A percentile compares a stretch with the other conserved stretches of the same genome.
phyloP scores from a whole-genome alignment of 2,329 filamentous ascomycete species.

The Scopulariopsis brevicaulis region DNA sequence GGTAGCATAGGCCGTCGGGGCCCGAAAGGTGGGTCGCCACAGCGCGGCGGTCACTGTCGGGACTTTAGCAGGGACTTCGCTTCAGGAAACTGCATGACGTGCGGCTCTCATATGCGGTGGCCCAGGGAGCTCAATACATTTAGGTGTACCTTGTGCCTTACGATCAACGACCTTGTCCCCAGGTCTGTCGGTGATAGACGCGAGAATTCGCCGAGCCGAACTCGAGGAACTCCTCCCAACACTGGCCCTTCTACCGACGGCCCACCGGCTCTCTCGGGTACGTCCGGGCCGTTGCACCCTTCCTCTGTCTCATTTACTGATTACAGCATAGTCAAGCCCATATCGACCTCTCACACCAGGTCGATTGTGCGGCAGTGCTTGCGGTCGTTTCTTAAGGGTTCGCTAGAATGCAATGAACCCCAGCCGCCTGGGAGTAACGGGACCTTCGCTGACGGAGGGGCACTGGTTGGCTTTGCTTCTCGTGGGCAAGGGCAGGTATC shows the following conservation, averaged over 20 bases:
- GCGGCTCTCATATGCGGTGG: slow-evolving; percentile 70
- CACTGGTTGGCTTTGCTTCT: background rate
- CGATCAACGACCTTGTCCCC: slow-evolving; percentile 62
- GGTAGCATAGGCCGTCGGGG: slow-evolving; percentile 12
- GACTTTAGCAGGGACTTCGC: slow-evolving; percentile 42
- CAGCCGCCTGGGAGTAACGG: background rate
- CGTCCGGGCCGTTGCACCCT: background rate
- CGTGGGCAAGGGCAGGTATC: background rate
- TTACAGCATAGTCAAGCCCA: slow-evolving; percentile 7
- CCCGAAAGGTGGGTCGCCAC: background rate
- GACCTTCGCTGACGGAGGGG: background rate
- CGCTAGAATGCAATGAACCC: background rate
- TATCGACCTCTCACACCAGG: slow-evolving; percentile 22
- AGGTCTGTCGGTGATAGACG: slow-evolving; percentile 36
- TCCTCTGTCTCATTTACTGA: background rate
- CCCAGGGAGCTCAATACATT: slow-evolving; percentile 63
- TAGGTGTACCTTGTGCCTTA: slow-evolving; percentile 73
- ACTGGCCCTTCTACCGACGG: slow-evolving; percentile 36
- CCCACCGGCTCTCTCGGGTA: background rate
- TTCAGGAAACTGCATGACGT: slow-evolving; percentile 75
- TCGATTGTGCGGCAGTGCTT: slow-evolving; percentile 20
- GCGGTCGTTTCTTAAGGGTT: slow-evolving; percentile 9
- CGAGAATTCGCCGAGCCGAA: slow-evolving; percentile 61
- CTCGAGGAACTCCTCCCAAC: slow-evolving; percentile 54
- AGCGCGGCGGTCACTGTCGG: slow-evolving; percentile 18